Percentiles rank a stretch among this genome's conserved stretches.
These are phyloP conservation scores for Fraxinus quadrangulata DNA, from an alignment of 257 asterid genomes.

Conservation along the genomic window DNA sequence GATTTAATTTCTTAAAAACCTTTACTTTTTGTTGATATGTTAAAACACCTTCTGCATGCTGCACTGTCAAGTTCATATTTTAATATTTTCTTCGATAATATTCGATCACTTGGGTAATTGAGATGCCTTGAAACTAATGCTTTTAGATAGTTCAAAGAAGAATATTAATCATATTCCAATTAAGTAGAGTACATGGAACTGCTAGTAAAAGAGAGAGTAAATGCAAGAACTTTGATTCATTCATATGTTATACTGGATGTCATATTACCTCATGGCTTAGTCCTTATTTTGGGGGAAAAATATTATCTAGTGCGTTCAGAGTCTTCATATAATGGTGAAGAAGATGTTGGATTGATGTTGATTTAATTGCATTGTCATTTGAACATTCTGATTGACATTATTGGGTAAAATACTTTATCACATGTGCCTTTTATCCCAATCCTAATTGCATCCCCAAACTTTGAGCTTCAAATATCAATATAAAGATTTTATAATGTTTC, in stretches of 20 bases:
- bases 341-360: not conserved
- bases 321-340: not conserved
- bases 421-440: not conserved
- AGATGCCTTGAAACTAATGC: conserved; percentile 1
- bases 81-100: not conserved
- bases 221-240: not conserved
- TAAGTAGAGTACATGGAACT: not conserved
- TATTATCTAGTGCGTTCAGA: not conserved
- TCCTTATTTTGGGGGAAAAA: not conserved
- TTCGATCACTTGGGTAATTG: not conserved
- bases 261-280: not conserved
- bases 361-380: not conserved
- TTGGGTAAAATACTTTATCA: not conserved
- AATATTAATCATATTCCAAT: not conserved
- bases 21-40: not conserved
- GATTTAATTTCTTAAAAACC: not conserved
- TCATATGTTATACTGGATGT: not conserved
- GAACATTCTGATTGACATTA: not conserved
- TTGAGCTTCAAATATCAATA: not conserved
- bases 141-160: not conserved
- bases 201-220: not conserved
- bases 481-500: not conserved
- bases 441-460: not conserved
- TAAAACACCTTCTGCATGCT: not conserved
- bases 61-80: not conserved